Evolutionary conservation across 352 stramenopile genomes (phyloP).

Genomic region (Globisporangium paddicum): DNA sequence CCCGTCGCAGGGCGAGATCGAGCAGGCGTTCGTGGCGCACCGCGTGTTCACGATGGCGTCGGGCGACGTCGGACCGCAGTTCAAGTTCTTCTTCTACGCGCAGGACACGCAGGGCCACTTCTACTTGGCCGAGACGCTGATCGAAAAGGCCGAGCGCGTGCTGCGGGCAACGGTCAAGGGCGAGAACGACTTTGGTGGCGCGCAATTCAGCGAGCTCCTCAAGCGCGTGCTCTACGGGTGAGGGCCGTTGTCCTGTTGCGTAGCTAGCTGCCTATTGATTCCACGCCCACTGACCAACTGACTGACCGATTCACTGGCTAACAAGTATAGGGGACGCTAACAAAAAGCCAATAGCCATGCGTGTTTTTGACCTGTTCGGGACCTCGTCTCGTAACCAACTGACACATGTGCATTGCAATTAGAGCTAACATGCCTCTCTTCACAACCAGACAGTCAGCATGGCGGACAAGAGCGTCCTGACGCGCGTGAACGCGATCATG

Average conservation of each 20-base stretch:
- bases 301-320: not conserved
- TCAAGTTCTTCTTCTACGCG: slow-evolving; percentile 87
- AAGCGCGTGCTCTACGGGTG: slow-evolving; percentile 60
- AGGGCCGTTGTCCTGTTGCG: not conserved
- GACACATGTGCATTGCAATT: not conserved
- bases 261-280: not conserved
- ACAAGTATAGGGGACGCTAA: not conserved
- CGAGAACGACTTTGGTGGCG: slow-evolving; percentile 50
- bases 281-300: not conserved
- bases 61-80: slow-evolving; percentile 71
- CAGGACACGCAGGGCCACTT: slow-evolving; percentile 57
- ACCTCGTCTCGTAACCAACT: not conserved
- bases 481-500: slow-evolving; percentile 11
- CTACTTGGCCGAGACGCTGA: slow-evolving; percentile 68
- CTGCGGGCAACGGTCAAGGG: slow-evolving; percentile 73
- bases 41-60: slow-evolving; percentile 79
- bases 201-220: slow-evolving; percentile 60
- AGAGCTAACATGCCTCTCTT: not conserved
- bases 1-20: slow-evolving; percentile 56
- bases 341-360: not conserved
- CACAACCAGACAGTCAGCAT: not conserved
- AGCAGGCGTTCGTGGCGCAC: slow-evolving; percentile 48
- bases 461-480: slow-evolving; percentile 4
- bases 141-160: slow-evolving; percentile 62
- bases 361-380: not conserved